phyloP scores from a whole-genome alignment of 2,329 filamentous ascomycete species.

The Colletotrichum paranaense region DNA sequence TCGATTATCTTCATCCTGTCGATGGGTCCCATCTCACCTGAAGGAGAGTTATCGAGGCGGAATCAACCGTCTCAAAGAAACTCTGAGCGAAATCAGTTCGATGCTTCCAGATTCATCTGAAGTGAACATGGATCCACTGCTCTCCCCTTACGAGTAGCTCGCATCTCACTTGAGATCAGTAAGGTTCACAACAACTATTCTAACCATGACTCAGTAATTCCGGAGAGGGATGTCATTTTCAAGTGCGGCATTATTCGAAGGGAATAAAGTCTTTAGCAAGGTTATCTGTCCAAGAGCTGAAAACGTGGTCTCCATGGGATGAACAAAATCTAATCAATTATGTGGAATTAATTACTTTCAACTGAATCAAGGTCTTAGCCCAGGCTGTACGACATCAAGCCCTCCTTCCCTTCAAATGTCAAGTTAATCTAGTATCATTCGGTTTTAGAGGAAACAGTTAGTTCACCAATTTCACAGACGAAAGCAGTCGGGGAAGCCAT shows the following conservation, averaged over 20 bases:
- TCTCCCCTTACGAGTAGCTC: not conserved
- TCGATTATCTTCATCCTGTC: not conserved
- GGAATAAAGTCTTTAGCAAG: not conserved
- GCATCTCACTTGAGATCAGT: not conserved
- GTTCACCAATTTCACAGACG: too few species aligned
- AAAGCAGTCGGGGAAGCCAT: too few species aligned
- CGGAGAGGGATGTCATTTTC: not conserved
- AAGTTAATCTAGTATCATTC: too few species aligned
- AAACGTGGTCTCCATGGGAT: too few species aligned
- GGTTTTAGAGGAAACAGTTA: too few species aligned
- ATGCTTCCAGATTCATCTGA: not conserved
- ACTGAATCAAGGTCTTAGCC: too few species aligned
- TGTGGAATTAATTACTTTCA: too few species aligned
- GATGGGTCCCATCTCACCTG: not conserved
- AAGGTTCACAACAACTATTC: not conserved
- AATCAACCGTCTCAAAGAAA: not conserved
- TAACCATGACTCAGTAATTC: not conserved
- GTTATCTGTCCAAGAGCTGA: too few species aligned
- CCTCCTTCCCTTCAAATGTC: too few species aligned
- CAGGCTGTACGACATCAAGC: too few species aligned
- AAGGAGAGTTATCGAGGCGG: not conserved
- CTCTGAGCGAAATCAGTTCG: not conserved
- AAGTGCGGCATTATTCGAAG: not conserved
- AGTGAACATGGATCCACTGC: not conserved
- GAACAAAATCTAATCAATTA: too few species aligned